Base-by-base conservation (phyloP, 2,329 filamentous ascomycete species). In the Hypomyces perniciosus region DNA sequence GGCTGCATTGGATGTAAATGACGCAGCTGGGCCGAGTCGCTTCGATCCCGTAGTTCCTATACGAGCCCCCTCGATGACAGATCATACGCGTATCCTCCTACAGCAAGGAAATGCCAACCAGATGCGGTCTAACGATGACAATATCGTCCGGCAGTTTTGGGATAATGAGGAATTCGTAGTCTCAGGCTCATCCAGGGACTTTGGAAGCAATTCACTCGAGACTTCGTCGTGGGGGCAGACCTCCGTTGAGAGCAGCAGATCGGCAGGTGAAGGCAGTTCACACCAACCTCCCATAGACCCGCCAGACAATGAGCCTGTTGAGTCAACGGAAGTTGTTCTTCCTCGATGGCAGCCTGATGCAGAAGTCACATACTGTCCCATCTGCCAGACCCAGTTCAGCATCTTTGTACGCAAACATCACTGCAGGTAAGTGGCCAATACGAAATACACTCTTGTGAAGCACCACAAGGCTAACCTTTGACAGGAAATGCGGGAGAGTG, bases 361-460 rank as follows among this genome's bases (percentile, higher is more conserved):
- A 4, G 90, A 95, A 59, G 90, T 88, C 8, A 82, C 83, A 1
- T 78, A 83, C 55, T 97, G 92, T 65, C 89, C 90, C 2, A 95
- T 96, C 52, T 97, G 92, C 65, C 74, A 76, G 47, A 80, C 80
- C 1, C 80, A 84, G 44, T 97, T 97, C 64, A 88, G 81, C 64
- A 86, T 95, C 59, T 89, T 90, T 72, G 84, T 89, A 63, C 79
- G 92, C 56, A 95, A 95, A 65, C 92, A 97, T 70, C 92, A 97
- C 65, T 97, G 92, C 76, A 82, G 91, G 80, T 86, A 72, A 44
- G 79, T 69, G 31, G 8, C 39, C 13, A 28, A 12, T 29, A 8
- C 20, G 31, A 2, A 29, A 26, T 31, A 13, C 28, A 5, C 48
- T 6, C 12, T 20, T n/a, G 12, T 26, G n/a, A 30, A 40, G 35